Conservation (phyloP, 2,329 filamentous ascomycete species). For the Epichloe elymi region DNA sequence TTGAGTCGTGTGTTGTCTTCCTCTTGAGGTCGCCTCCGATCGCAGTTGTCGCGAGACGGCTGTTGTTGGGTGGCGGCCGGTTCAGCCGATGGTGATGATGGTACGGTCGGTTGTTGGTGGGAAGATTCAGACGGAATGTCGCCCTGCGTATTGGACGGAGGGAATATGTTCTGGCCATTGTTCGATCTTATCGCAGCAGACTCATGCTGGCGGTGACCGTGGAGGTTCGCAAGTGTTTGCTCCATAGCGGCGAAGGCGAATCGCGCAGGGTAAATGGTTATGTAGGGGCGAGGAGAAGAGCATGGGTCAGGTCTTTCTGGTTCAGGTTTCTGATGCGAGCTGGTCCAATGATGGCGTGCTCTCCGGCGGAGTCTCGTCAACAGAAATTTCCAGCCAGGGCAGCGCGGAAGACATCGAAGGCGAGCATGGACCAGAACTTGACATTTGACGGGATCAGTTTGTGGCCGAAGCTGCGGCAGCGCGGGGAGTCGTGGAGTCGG, state of each 20-base stretch:
- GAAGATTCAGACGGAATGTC: not conserved
- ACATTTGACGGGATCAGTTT: not conserved
- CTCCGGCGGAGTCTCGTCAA: not conserved
- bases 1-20: slow-evolving; percentile 35
- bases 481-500: no score
- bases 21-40: slow-evolving; percentile 36
- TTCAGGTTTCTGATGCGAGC: slow-evolving; percentile 1
- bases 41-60: slow-evolving; percentile 32
- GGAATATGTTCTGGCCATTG: not conserved
- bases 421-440: not conserved
- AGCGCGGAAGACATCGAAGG: not conserved
- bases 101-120: not conserved
- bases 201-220: slow-evolving; percentile 1
- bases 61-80: slow-evolving; percentile 9
- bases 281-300: not conserved
- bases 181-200: not conserved
- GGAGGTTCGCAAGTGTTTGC: slow-evolving; percentile 1
- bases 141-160: not conserved
- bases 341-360: slow-evolving; percentile 4
- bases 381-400: not conserved
- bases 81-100: slow-evolving; percentile 6
- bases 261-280: not conserved
- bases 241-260: not conserved
- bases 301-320: not conserved
- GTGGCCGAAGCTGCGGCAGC: not conserved